These are phyloP conservation scores for Monocercomonoides exilis DNA, from an alignment of 78 protist genomes.

Conservation along the genomic window DNA sequence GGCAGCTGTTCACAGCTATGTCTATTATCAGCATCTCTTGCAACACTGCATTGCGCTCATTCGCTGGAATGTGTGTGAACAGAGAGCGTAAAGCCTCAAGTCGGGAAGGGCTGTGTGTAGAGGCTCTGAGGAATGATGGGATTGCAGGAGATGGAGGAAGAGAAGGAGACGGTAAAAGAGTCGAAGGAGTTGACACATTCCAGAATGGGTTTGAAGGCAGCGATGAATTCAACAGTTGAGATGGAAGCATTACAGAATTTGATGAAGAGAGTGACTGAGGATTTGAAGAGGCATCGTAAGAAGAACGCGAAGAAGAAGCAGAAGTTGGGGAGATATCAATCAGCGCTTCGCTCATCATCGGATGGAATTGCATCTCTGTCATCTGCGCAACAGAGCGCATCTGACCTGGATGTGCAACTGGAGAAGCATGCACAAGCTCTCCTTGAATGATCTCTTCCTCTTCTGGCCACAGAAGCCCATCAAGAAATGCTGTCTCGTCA, in stretches of 20 bases:
- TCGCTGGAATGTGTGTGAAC: background rate
- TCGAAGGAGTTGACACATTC: background rate
- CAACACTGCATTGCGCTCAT: background rate
- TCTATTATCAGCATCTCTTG: background rate
- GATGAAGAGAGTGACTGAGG: background rate
- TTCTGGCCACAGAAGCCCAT: background rate
- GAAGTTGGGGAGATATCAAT: background rate
- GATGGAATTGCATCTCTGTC: background rate
- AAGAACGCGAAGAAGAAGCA: background rate
- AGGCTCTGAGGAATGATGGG: background rate
- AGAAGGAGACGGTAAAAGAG: background rate
- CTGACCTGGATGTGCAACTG: background rate
- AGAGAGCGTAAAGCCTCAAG: background rate
- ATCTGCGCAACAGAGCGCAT: background rate
- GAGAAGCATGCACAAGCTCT: background rate
- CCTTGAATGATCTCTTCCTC: background rate
- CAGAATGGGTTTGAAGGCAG: background rate
- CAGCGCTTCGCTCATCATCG: background rate
- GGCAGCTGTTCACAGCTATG: background rate
- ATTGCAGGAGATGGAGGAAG: background rate
- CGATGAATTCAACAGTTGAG: background rate
- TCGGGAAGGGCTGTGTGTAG: background rate
- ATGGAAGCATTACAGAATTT: background rate
- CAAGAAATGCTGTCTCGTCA: too few relatives aligned
- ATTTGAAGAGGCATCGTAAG: background rate